Evolutionary conservation across 257 asterid genomes (phyloP).

Genomic region (Capsicum chinense): DNA sequence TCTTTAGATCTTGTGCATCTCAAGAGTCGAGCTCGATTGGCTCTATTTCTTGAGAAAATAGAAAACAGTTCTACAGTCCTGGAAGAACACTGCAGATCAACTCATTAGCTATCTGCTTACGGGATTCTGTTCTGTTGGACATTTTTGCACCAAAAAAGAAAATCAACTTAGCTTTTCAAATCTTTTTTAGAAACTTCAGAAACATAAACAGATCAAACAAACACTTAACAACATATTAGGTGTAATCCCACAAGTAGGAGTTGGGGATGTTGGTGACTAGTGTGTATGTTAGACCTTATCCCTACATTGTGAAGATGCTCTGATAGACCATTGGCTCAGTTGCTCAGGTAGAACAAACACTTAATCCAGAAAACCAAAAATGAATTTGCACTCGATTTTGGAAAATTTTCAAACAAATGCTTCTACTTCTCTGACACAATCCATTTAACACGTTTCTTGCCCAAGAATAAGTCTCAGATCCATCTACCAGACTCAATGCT

Average conservation of each 20-base stretch:
- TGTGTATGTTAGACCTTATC: too few relatives aligned
- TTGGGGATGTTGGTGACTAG: too few relatives aligned
- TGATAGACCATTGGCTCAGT: neutral
- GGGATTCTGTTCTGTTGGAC: neutral
- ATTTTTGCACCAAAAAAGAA: neutral
- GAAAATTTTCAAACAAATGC: neutral
- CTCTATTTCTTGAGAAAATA: too few relatives aligned
- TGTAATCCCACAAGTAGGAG: neutral
- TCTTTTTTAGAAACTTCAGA: neutral
- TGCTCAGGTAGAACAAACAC: neutral
- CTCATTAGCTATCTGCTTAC: neutral
- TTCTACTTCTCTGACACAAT: neutral
- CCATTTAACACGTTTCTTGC: neutral
- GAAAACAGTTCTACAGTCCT: too few relatives aligned
- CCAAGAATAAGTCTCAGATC: neutral
- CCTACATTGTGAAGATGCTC: neutral
- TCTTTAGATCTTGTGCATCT: neutral
- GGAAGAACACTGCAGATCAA: too few relatives aligned
- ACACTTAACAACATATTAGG: neutral
- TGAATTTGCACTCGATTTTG: neutral
- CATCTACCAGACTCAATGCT: neutral
- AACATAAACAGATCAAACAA: neutral
- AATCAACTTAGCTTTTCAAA: neutral
- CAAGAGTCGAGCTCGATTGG: neutral
- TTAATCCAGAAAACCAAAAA: neutral